phyloP scores from a whole-genome alignment of 352 stramenopile species.

The Globisporangium heterothallicum region DNA sequence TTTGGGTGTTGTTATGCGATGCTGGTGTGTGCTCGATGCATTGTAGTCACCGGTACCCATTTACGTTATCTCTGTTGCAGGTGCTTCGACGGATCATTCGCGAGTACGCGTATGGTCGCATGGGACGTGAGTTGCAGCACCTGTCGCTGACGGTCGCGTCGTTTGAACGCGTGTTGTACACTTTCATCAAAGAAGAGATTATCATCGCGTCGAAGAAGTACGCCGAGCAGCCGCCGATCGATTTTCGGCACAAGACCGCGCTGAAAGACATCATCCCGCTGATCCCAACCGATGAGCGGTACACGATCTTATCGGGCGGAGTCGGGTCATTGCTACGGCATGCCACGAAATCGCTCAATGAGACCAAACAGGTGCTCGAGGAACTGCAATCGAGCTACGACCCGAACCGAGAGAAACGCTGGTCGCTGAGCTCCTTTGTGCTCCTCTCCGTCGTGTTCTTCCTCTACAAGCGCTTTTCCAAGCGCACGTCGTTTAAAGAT shows the following conservation, averaged over 20 bases:
- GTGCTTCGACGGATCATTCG: conserved; percentile 80
- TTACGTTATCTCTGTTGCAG: conserved; percentile 11
- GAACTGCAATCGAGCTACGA: conserved; percentile 81
- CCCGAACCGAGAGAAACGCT: conserved; percentile 76
- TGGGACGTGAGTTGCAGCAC: conserved; percentile 82
- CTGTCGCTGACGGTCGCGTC: conserved; percentile 80
- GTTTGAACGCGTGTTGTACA: conserved; percentile 83
- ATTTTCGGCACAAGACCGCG: conserved; percentile 76
- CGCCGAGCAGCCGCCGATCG: conserved; percentile 37
- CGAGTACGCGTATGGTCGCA: conserved; percentile 75
- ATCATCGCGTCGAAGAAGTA: conserved; percentile 73
- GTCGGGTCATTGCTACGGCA: conserved; percentile 74
- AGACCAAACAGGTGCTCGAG: conserved; percentile 74
- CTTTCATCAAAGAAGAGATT: conserved; percentile 87
- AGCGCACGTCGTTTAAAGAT: conserved; percentile 58
- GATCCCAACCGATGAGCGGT: conserved; percentile 75
- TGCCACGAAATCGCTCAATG: conserved; percentile 76
- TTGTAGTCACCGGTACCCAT: neutral
- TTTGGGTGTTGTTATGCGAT: neutral
- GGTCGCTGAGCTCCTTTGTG: conserved; percentile 71
- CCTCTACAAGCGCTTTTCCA: conserved; percentile 68
- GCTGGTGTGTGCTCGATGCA: neutral
- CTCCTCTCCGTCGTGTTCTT: conserved; percentile 45
- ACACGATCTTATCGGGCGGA: conserved; percentile 76
- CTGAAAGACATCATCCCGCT: conserved; percentile 87